phyloP scores from a whole-genome alignment of 176 grass and related monocot genomes.

The Oryza longistaminata region DNA sequence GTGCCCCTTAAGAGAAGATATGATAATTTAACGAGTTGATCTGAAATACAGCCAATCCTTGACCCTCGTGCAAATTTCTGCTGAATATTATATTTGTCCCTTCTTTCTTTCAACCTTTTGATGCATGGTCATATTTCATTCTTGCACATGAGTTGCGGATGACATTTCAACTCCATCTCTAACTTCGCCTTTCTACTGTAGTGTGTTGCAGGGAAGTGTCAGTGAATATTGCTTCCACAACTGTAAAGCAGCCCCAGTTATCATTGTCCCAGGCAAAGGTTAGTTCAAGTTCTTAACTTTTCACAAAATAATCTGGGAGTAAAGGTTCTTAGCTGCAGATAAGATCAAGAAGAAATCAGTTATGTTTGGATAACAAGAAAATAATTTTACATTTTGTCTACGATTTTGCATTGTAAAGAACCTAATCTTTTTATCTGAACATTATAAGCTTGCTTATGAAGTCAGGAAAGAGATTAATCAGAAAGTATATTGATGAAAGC shows the following conservation, averaged over 20 bases:
- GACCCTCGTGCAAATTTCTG: conserved; percentile 23
- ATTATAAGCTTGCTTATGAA: conserved; percentile 12
- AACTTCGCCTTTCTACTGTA: conserved; percentile 49
- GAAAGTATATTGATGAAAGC: not conserved
- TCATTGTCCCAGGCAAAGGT: conserved; percentile 91
- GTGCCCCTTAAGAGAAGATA: conserved; percentile 6
- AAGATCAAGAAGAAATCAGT: not conserved
- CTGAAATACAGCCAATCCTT: conserved; percentile 7
- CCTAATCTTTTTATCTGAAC: not conserved
- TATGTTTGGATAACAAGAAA: conserved; percentile 13
- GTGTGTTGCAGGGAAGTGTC: conserved; percentile 84
- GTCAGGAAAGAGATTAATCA: not conserved
- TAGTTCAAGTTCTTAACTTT: conserved; percentile 40
- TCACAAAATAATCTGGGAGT: conserved; percentile 13
- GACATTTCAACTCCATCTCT: conserved; percentile 30
- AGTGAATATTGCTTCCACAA: conserved; percentile 88
- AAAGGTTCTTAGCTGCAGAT: not conserved
- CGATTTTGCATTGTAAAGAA: conserved; percentile 3
- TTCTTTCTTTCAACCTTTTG: conserved; percentile 21
- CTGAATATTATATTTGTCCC: conserved; percentile 15
- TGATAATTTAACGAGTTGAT: conserved; percentile 28
- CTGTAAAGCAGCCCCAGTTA: conserved; percentile 87
- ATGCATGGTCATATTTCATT: conserved; percentile 26
- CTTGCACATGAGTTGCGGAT: conserved; percentile 26
- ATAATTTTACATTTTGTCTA: not conserved